Evolutionary conservation across 768 basidiomycete species (phyloP).

Genomic region (Mrakia blollopis): DNA sequence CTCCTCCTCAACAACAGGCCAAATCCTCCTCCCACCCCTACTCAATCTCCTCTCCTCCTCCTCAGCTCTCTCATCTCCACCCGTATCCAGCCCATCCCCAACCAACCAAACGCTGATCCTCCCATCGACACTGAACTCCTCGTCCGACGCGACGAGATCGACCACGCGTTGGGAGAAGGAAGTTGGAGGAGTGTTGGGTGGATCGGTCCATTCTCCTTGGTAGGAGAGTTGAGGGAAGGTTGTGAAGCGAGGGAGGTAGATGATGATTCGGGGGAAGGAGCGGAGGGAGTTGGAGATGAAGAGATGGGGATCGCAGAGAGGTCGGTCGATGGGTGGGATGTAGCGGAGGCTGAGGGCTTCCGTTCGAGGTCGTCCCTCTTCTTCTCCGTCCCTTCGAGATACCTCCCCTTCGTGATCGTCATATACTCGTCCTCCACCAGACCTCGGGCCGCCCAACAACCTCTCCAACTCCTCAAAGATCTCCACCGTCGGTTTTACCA

Average conservation of each 20-base stretch:
- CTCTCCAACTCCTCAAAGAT: conserved; percentile 28
- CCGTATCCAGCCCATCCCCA: not conserved
- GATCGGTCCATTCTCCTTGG: not conserved
- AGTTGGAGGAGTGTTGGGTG: not conserved
- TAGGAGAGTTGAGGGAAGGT: conserved; percentile 4
- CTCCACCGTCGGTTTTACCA: conserved; percentile 19
- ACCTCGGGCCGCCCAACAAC: conserved; percentile 5
- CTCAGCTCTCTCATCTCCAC: conserved; percentile 11
- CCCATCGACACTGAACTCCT: conserved; percentile 3
- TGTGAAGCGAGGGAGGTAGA: conserved; percentile 32
- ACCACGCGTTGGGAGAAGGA: conserved; percentile 33
- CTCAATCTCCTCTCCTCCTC: not conserved
- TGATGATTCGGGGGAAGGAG: conserved; percentile 10
- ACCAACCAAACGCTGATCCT: conserved; percentile 32
- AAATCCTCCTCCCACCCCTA: not conserved
- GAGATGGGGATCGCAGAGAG: conserved; percentile 21
- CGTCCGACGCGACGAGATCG: conserved; percentile 31
- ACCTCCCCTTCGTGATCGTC: not conserved
- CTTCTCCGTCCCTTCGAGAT: not conserved
- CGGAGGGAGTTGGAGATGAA: conserved; percentile 25
- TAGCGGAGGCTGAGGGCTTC: not conserved
- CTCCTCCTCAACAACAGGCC: not conserved
- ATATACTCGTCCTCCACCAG: not conserved
- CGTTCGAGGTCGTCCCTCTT: not conserved
- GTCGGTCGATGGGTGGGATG: not conserved